These are phyloP conservation scores for Dactylis glomerata DNA, from an alignment of 176 grass and related monocot species.

Conservation along the genomic window DNA sequence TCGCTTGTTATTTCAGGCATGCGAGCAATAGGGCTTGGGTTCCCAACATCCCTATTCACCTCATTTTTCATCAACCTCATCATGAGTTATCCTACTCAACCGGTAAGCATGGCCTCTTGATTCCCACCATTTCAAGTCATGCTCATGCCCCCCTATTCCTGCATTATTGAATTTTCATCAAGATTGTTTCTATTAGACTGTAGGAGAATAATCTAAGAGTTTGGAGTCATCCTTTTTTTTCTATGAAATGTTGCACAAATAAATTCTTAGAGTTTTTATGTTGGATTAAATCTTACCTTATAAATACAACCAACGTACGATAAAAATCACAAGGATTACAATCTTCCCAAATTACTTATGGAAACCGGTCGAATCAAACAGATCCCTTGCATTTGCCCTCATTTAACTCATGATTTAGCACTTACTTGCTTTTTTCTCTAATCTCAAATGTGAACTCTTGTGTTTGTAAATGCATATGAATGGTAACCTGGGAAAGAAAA, in stretches of 20 bases:
- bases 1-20: constrained; percentile 34
- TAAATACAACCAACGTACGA: not conserved
- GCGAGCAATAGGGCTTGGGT: constrained; percentile 43
- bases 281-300: not conserved
- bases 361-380: not conserved
- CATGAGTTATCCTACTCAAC: constrained; percentile 54
- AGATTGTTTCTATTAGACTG: not conserved
- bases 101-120: constrained; percentile 12
- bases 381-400: not conserved
- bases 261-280: not conserved
- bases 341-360: not conserved
- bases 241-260: not conserved
- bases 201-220: not conserved
- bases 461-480: not conserved
- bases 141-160: not conserved
- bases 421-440: no score
- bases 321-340: not conserved
- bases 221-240: not conserved
- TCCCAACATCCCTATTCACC: not conserved
- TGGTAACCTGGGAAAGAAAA: not conserved
- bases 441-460: not conserved
- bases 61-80: constrained; percentile 38
- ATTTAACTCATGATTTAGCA: no score
- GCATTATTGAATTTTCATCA: not conserved
- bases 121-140: not conserved